Percentiles rank a stretch among this genome's conserved stretches.
phyloP scores from a whole-genome alignment of 1,284 basidiomycete species.

The Heterobasidion parviporum region DNA sequence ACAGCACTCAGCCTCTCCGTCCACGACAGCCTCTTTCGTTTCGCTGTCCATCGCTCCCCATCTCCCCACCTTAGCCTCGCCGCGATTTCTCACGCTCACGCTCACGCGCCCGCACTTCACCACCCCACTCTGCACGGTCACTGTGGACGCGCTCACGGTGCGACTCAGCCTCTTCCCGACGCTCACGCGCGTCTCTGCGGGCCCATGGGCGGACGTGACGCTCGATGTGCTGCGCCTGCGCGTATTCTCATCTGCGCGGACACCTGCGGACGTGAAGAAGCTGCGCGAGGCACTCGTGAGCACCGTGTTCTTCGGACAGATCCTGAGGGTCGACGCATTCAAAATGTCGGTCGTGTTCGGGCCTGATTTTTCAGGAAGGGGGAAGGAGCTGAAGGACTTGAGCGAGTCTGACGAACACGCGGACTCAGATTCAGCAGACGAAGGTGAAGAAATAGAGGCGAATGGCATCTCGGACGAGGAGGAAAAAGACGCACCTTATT shows the following conservation, averaged over 20 bases:
- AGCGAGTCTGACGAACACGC: background rate
- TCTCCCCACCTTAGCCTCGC: background rate
- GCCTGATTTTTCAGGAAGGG: constrained; percentile 9
- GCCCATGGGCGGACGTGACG: constrained; percentile 25
- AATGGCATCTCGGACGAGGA: background rate
- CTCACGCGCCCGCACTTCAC: background rate
- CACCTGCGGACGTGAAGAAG: constrained; percentile 28
- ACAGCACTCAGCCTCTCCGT: background rate
- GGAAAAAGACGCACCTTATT: constrained; percentile 4
- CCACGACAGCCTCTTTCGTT: background rate
- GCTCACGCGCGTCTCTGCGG: constrained; percentile 27
- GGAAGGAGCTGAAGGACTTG: constrained; percentile 4
- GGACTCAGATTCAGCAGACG: background rate
- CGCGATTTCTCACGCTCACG: background rate
- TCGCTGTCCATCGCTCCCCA: background rate
- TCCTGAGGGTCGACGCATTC: constrained; percentile 30
- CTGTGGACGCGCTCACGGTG: constrained; percentile 20
- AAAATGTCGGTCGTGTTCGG: constrained; percentile 23
- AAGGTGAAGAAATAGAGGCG: constrained; percentile 1
- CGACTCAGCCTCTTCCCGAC: constrained; percentile 36
- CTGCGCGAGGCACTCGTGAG: constrained; percentile 29
- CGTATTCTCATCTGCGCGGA: constrained; percentile 25
- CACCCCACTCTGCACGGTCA: constrained; percentile 11
- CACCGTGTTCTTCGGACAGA: constrained; percentile 31
- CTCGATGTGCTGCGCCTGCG: constrained; percentile 29